Conservation (phyloP, 306 rosid genomes). For the Citrullus colocynthis region DNA sequence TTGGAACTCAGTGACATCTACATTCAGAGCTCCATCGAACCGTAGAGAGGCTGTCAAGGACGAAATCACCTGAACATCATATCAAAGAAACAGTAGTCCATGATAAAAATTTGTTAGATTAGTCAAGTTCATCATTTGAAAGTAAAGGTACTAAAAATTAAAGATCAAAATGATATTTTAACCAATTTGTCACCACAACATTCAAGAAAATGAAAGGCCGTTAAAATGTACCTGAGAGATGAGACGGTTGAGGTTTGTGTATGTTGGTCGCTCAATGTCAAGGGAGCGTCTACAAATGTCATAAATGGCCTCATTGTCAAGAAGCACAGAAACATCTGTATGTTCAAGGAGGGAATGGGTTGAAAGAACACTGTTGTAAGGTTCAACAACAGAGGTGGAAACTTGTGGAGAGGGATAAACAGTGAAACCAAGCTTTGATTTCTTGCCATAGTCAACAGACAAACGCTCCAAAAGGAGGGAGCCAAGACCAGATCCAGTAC, state of each 20-base stretch:
- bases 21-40: conserved; percentile 84
- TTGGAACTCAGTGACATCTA: conserved; percentile 87
- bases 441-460: conserved; percentile 87
- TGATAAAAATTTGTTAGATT: too few relatives aligned
- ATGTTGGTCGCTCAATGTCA: conserved; percentile 86
- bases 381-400: conserved; percentile 94
- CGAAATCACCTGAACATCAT: conserved; percentile 53
- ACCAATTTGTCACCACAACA: too few relatives aligned
- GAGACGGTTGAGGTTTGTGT: conserved; percentile 84
- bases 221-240: conserved; percentile 55
- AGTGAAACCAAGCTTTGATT: conserved; percentile 85
- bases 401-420: conserved; percentile 93
- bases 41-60: conserved; percentile 82
- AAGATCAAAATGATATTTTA: too few relatives aligned
- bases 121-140: too few relatives aligned
- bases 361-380: conserved; percentile 90
- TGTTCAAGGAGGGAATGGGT: conserved; percentile 92
- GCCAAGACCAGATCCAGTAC: conserved; percentile 91
- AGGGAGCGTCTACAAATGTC: conserved; percentile 92
- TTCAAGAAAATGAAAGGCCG: neutral
- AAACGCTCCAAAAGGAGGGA: conserved; percentile 79
- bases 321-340: conserved; percentile 80
- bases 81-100: neutral
- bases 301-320: conserved; percentile 88
- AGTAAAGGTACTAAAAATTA: too few relatives aligned